Conservation (phyloP, 139 green algal genomes). For the Tetratostichococcus sp. region DNA sequence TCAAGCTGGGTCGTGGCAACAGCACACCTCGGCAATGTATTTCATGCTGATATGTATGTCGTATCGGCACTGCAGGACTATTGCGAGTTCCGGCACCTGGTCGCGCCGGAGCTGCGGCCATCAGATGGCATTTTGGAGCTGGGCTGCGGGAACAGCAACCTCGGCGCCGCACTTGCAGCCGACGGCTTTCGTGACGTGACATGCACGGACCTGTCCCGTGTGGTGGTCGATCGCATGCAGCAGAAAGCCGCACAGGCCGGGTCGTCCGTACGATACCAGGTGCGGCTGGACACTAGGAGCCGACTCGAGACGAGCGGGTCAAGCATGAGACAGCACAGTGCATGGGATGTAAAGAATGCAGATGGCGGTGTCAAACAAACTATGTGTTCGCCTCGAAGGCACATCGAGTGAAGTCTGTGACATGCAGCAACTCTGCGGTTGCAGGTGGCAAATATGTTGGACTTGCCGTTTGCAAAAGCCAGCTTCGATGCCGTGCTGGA, state of each 20-base stretch:
- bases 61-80: constrained; percentile 23
- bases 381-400: too few species aligned
- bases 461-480: constrained; percentile 33
- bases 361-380: too few species aligned
- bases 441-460: constrained; percentile 49
- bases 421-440: constrained; percentile 8
- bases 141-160: constrained; percentile 39
- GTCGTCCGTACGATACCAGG: not conserved
- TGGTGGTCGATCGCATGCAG: constrained; percentile 33
- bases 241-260: not conserved
- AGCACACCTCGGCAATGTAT: too few species aligned
- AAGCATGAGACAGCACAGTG: too few species aligned
- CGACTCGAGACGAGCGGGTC: too few species aligned
- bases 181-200: constrained; percentile 25
- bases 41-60: too few species aligned
- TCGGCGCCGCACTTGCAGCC: constrained; percentile 27
- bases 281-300: not conserved
- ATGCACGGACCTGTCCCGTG: constrained; percentile 33
- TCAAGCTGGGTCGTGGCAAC: too few species aligned
- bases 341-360: too few species aligned
- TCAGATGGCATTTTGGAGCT: constrained; percentile 28
- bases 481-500: constrained; percentile 50
- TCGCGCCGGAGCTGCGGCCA: constrained; percentile 27
- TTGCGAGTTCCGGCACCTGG: constrained; percentile 27
- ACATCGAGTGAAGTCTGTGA: too few species aligned